Conservation (phyloP, 345 rosid species). For the Crucihimalaya himalaica region DNA sequence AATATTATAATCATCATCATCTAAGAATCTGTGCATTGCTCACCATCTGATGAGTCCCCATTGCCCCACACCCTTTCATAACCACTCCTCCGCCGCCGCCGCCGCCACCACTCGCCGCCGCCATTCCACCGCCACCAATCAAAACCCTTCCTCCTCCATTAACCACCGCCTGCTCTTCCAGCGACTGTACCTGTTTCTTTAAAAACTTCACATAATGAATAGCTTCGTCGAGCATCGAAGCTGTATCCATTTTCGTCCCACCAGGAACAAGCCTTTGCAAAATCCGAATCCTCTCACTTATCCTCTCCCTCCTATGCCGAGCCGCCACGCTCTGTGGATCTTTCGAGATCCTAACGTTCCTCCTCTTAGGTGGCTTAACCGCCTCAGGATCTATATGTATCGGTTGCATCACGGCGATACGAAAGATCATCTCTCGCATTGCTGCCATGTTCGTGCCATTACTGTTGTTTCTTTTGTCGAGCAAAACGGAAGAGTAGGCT, state of each 20-base stretch:
- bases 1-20: slow-evolving; percentile 34
- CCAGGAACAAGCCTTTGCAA: slow-evolving; percentile 97
- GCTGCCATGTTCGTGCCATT: slow-evolving; percentile 54
- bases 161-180: slow-evolving; percentile 68
- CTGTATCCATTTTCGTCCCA: slow-evolving; percentile 97
- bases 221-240: slow-evolving; percentile 94
- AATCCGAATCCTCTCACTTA: slow-evolving; percentile 88
- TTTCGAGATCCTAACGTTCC: slow-evolving; percentile 88
- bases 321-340: slow-evolving; percentile 98
- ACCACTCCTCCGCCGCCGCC: slow-evolving; percentile 44
- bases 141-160: slow-evolving; percentile 31
- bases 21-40: slow-evolving; percentile 66
- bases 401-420: slow-evolving; percentile 89
- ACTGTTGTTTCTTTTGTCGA: slow-evolving; percentile 47
- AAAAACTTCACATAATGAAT: slow-evolving; percentile 88
- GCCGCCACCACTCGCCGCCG: slow-evolving; percentile 38
- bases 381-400: slow-evolving; percentile 85
- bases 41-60: slow-evolving; percentile 47
- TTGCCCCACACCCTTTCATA: slow-evolving; percentile 54
- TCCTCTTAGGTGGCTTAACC: slow-evolving; percentile 78
- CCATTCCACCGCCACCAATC: slow-evolving; percentile 42
- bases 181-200: slow-evolving; percentile 77
- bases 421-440: slow-evolving; percentile 85
- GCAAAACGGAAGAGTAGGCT: slow-evolving; percentile 36
- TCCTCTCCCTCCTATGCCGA: slow-evolving; percentile 79